Conservation (phyloP, 2,329 filamentous ascomycete genomes). For the Aspergillus tanneri region DNA sequence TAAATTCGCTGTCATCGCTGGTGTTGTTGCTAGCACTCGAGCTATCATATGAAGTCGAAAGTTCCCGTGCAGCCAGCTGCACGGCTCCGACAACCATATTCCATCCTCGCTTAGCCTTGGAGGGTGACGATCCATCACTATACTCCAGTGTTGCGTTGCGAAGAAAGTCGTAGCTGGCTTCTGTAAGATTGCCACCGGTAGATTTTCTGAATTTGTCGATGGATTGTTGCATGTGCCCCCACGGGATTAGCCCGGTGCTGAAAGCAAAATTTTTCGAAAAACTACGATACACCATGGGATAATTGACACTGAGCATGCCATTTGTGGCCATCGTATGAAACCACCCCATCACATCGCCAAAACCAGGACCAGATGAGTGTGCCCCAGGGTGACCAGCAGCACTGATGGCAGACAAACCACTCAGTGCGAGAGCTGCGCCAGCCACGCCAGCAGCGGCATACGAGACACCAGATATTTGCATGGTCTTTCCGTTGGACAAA, state of each 20-base stretch:
- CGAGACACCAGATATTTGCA: constrained; percentile 70
- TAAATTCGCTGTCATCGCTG: constrained; percentile 40
- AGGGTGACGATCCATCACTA: constrained; percentile 56
- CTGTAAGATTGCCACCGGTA: constrained; percentile 84
- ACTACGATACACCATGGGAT: constrained; percentile 82
- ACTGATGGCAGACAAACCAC: constrained; percentile 68
- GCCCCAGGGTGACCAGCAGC: constrained; percentile 60
- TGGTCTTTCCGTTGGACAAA: constrained; percentile 84
- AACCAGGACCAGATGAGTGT: constrained; percentile 73
- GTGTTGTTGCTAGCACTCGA: constrained; percentile 28
- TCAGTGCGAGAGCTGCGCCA: constrained; percentile 74
- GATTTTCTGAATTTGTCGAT: constrained; percentile 79
- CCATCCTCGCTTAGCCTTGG: constrained; percentile 57
- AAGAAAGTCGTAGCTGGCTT: constrained; percentile 73
- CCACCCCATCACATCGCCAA: constrained; percentile 80
- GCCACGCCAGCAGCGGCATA: constrained; percentile 83
- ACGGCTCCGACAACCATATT: constrained; percentile 43
- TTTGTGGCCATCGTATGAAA: constrained; percentile 95
- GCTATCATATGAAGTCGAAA: constrained; percentile 44
- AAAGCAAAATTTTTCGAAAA: constrained; percentile 94
- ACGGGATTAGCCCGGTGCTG: constrained; percentile 79
- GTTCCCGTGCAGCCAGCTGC: constrained; percentile 55
- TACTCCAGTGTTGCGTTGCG: constrained; percentile 74
- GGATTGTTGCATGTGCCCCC: constrained; percentile 72
- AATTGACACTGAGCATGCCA: constrained; percentile 89